Conservation (phyloP, 768 basidiomycete genomes). For the Dioszegia hungarica region DNA sequence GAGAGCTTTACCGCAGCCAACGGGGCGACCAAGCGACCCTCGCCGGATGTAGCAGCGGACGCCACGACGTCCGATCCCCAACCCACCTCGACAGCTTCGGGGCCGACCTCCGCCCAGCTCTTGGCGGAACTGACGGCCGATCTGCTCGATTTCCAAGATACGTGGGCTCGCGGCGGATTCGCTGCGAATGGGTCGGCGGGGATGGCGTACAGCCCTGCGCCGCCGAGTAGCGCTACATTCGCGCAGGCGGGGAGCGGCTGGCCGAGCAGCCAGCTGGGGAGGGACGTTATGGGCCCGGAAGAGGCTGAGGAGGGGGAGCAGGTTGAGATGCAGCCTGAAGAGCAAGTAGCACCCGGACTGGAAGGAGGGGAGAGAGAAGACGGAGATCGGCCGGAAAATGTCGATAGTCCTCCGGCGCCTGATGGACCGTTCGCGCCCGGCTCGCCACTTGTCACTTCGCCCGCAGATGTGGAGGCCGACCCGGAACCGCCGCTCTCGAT, state of each 20-base stretch:
- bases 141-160: constrained; percentile 79
- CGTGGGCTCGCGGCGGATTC: constrained; percentile 53
- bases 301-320: neutral
- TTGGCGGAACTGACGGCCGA: constrained; percentile 92
- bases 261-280: neutral
- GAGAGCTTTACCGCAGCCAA: too few species aligned
- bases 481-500: too few species aligned
- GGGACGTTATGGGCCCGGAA: neutral
- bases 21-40: too few species aligned
- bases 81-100: neutral
- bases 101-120: constrained; percentile 62
- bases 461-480: too few species aligned
- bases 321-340: neutral
- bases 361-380: too few species aligned
- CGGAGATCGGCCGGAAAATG: too few species aligned
- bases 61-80: too few species aligned
- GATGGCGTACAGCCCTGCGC: constrained; percentile 12
- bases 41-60: too few species aligned
- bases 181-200: constrained; percentile 2
- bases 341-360: too few species aligned
- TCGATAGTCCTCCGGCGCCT: too few species aligned
- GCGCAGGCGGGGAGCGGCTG: neutral
- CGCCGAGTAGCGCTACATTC: constrained; percentile 17
- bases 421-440: too few species aligned
- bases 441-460: too few species aligned